Evolutionary conservation across 345 rosid genomes (phyloP).

Genomic region (Salix koriyanagi): DNA sequence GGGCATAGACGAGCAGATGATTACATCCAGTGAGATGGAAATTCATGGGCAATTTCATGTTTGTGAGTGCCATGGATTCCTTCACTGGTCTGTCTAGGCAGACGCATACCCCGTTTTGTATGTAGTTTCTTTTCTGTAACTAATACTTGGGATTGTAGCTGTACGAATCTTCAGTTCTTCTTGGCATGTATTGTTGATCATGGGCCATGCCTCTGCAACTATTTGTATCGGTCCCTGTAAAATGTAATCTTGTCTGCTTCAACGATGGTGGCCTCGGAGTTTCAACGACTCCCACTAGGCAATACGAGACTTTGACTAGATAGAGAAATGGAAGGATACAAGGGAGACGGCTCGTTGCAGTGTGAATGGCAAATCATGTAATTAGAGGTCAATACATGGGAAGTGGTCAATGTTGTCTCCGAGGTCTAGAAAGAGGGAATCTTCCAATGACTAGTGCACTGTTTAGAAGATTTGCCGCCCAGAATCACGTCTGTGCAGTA

Average conservation of each 20-base stretch:
- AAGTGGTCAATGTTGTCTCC: too few species aligned
- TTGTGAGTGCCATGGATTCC: neutral
- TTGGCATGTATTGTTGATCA: neutral
- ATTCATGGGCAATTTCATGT: neutral
- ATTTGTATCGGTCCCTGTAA: neutral
- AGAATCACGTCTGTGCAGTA: too few species aligned
- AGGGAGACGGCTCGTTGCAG: neutral
- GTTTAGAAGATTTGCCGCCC: too few species aligned
- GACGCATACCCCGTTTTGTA: neutral
- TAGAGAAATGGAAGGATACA: neutral
- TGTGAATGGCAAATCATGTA: too few species aligned
- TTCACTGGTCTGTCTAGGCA: neutral
- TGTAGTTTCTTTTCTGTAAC: constrained; percentile 8
- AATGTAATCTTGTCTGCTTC: neutral
- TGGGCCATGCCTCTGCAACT: neutral
- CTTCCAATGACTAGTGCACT: too few species aligned
- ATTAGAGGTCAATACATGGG: too few species aligned
- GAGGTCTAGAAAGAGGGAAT: too few species aligned
- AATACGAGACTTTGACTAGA: neutral
- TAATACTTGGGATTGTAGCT: neutral
- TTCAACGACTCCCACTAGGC: neutral
- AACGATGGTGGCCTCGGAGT: neutral
- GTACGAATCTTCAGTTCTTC: neutral
- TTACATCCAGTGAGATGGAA: neutral
- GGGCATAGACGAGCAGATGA: neutral